Percentiles rank a stretch among this genome's conserved stretches.
phyloP scores from a whole-genome alignment of 2,329 filamentous ascomycete species.

The Elsinoe necatrix region DNA sequence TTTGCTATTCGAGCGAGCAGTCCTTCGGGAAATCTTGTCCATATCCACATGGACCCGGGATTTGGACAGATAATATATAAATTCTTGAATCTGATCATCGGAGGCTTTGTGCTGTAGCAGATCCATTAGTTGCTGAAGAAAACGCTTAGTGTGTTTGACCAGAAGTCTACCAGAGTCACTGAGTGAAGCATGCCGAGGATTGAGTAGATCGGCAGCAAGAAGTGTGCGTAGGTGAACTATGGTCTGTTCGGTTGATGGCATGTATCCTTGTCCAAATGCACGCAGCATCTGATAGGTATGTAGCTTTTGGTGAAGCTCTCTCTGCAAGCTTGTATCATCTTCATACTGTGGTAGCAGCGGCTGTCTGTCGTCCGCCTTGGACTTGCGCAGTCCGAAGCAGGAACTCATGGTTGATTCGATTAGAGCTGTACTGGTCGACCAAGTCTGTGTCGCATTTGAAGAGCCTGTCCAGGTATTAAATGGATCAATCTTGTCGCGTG shows the following conservation, averaged over 20 bases:
- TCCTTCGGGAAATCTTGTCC: constrained; percentile 53
- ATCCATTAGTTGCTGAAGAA: constrained; percentile 72
- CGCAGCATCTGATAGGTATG: constrained; percentile 88
- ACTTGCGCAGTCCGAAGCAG: constrained; percentile 54
- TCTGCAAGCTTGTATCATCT: constrained; percentile 71
- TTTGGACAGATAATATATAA: constrained; percentile 75
- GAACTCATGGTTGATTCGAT: constrained; percentile 44
- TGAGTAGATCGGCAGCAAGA: constrained; percentile 68
- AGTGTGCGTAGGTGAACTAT: constrained; percentile 73
- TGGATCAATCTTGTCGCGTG: background rate
- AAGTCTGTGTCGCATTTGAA: background rate
- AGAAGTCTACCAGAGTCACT: constrained; percentile 70
- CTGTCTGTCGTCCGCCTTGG: constrained; percentile 53
- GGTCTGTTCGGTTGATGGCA: constrained; percentile 82
- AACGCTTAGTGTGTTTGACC: constrained; percentile 61
- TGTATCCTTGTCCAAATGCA: constrained; percentile 73
- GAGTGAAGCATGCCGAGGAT: constrained; percentile 63
- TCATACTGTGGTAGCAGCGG: constrained; percentile 76
- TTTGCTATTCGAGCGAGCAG: constrained; percentile 54
- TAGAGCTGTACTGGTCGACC: too few relatives aligned
- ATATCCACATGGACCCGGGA: constrained; percentile 63
- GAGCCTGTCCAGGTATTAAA: background rate
- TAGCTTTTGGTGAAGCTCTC: constrained; percentile 75
- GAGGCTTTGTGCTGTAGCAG: constrained; percentile 74
- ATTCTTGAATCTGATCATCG: constrained; percentile 79